These are phyloP conservation scores for Lepiota brunneoincarnata DNA, from an alignment of 768 basidiomycete species.

Conservation along the genomic window DNA sequence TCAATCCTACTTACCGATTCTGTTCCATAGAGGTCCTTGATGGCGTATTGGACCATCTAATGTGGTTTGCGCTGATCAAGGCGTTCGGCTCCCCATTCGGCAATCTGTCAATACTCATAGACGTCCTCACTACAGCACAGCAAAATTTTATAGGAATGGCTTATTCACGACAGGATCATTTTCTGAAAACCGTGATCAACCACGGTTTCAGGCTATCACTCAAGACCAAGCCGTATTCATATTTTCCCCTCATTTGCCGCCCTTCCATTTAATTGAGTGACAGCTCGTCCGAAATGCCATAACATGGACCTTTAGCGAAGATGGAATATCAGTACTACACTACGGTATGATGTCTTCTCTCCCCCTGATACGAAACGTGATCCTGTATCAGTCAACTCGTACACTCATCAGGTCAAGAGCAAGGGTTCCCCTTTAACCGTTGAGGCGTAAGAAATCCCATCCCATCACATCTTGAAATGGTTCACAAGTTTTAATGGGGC, in stretches of 20 bases:
- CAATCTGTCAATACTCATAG: constrained; percentile 39
- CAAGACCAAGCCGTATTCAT: constrained; percentile 39
- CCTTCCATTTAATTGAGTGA: background rate
- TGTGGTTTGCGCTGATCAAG: constrained; percentile 46
- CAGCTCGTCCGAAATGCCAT: constrained; percentile 51
- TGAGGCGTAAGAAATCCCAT: constrained; percentile 43
- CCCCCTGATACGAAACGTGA: background rate
- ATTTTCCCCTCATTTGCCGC: background rate
- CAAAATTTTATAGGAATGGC: constrained; percentile 37
- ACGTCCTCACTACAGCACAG: constrained; percentile 34
- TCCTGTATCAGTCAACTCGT: background rate
- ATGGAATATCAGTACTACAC: constrained; percentile 70
- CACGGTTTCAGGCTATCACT: constrained; percentile 53
- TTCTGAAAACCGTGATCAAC: constrained; percentile 69
- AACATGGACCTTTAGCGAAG: constrained; percentile 61
- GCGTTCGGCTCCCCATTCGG: constrained; percentile 53
- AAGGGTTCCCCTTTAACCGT: constrained; percentile 63
- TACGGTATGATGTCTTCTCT: background rate
- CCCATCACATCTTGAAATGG: background rate
- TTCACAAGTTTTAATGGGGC: background rate
- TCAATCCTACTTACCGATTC: background rate
- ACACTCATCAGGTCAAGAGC: constrained; percentile 45
- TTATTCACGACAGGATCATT: constrained; percentile 53
- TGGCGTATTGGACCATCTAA: constrained; percentile 59
- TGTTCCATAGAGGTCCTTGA: constrained; percentile 42